phyloP scores from a whole-genome alignment of 164 flowering plant genomes.

The Aristolochia fimbriata region DNA sequence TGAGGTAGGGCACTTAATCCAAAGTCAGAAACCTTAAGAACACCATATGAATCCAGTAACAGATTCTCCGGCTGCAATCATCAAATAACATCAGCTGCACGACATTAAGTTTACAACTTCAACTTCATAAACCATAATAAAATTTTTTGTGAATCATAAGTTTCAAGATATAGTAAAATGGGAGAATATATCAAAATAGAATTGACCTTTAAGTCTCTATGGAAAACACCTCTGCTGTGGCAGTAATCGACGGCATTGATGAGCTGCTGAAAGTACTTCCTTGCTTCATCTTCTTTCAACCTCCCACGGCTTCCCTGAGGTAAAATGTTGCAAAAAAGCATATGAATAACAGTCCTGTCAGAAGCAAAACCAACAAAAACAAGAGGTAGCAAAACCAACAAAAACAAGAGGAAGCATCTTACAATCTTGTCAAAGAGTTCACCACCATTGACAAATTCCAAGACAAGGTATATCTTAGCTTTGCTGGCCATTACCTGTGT shows the following conservation, averaged over 20 bases:
- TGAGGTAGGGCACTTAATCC: conserved; percentile 97
- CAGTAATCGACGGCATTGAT: conserved; percentile 95
- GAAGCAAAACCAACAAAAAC: neutral
- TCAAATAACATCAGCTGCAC: neutral
- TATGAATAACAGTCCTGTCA: neutral
- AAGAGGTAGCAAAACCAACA: neutral
- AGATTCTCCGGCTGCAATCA: conserved; percentile 84
- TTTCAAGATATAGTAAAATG: too few species aligned
- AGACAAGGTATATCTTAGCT: conserved; percentile 81
- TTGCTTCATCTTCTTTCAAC: conserved; percentile 88
- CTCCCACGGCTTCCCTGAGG: conserved; percentile 64
- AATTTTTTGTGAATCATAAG: too few species aligned
- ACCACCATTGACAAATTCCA: conserved; percentile 90
- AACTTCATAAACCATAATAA: too few species aligned
- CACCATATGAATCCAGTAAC: conserved; percentile 78
- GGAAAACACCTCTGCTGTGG: conserved; percentile 93
- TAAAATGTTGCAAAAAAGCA: neutral
- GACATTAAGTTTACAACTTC: too few species aligned
- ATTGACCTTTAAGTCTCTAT: conserved; percentile 82
- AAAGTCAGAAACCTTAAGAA: conserved; percentile 93
- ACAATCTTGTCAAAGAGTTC: conserved; percentile 91
- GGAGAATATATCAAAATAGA: neutral
- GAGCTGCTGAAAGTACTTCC: conserved; percentile 89
- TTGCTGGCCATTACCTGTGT: conserved; percentile 93
- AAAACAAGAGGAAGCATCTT: conserved; percentile 21